Conservation (phyloP, 208 protist species). For the Wallacemonas sp. region DNA sequence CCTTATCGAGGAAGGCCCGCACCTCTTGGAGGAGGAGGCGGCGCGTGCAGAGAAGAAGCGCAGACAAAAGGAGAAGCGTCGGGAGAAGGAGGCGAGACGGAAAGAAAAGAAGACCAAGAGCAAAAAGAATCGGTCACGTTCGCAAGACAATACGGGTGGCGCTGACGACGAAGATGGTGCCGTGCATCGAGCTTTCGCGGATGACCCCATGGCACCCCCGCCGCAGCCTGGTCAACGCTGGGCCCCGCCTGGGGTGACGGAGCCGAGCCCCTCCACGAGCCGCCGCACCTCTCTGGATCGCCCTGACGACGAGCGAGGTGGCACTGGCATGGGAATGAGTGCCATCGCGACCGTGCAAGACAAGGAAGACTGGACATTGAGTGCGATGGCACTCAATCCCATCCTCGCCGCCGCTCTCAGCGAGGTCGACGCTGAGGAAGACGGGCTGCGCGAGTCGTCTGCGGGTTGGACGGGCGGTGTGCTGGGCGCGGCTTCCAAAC, state of each 20-base stretch:
- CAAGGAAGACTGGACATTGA: background rate
- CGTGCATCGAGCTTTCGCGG: too few species aligned
- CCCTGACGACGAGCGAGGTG: background rate
- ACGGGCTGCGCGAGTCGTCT: too few species aligned
- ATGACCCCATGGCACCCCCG: background rate
- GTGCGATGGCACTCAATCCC: constrained; percentile 4
- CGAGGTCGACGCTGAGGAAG: background rate
- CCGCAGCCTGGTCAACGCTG: background rate
- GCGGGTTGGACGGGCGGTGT: too few species aligned
- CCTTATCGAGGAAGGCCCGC: constrained; percentile 25
- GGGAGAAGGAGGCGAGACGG: constrained; percentile 8
- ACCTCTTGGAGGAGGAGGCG: constrained; percentile 32
- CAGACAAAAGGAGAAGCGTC: background rate
- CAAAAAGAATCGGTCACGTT: background rate
- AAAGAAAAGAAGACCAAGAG: constrained; percentile 16
- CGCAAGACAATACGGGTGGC: background rate
- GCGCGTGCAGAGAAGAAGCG: constrained; percentile 18
- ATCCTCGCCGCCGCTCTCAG: constrained; percentile 5
- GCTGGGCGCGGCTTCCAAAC: background rate
- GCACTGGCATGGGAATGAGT: too few species aligned
- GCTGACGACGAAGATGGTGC: constrained; percentile 1
- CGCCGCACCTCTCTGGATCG: constrained; percentile 1
- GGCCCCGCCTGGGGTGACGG: constrained; percentile 9
- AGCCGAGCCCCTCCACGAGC: background rate
- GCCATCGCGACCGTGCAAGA: background rate